A percentile compares a stretch with the other conserved stretches of the same genome.
These are phyloP conservation scores for Microsporum canis DNA, from an alignment of 2,329 filamentous ascomycete species.

Conservation along the genomic window DNA sequence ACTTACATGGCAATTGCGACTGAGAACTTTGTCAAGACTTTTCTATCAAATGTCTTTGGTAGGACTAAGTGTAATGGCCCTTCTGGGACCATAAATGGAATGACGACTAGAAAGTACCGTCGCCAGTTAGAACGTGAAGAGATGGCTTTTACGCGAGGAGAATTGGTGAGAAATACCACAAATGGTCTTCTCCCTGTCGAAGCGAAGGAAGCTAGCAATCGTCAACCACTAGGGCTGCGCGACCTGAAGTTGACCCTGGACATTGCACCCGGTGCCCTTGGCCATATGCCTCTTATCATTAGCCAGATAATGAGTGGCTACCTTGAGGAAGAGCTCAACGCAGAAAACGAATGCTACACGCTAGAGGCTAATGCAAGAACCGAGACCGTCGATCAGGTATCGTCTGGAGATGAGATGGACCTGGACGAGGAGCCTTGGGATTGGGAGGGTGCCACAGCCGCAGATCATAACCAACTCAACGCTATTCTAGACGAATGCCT, in stretches of 20 bases:
- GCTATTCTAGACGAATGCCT: constrained; percentile 33
- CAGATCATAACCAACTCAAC: constrained; percentile 29
- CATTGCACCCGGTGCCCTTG: constrained; percentile 63
- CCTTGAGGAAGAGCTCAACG: constrained; percentile 63
- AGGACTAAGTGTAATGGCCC: constrained; percentile 47
- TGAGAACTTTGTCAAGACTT: constrained; percentile 53
- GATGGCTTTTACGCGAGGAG: constrained; percentile 58
- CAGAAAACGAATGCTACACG: constrained; percentile 26
- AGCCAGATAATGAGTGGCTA: constrained; percentile 60
- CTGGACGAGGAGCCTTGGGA: constrained; percentile 27
- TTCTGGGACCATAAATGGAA: constrained; percentile 55
- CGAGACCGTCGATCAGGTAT: constrained; percentile 17
- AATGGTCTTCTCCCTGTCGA: constrained; percentile 71
- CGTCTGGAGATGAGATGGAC: constrained; percentile 29
- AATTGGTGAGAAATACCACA: constrained; percentile 57
- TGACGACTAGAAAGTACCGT: constrained; percentile 70
- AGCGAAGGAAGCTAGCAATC: constrained; percentile 60
- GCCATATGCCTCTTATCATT: constrained; percentile 64
- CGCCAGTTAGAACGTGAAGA: constrained; percentile 67
- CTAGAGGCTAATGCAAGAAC: constrained; percentile 12
- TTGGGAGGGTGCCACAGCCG: constrained; percentile 29
- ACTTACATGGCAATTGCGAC: constrained; percentile 51
- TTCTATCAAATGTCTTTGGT: constrained; percentile 44
- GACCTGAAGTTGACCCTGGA: constrained; percentile 68
- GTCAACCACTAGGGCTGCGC: constrained; percentile 61